phyloP scores from a whole-genome alignment of 805 yeast species.

The Candida schatavii region DNA sequence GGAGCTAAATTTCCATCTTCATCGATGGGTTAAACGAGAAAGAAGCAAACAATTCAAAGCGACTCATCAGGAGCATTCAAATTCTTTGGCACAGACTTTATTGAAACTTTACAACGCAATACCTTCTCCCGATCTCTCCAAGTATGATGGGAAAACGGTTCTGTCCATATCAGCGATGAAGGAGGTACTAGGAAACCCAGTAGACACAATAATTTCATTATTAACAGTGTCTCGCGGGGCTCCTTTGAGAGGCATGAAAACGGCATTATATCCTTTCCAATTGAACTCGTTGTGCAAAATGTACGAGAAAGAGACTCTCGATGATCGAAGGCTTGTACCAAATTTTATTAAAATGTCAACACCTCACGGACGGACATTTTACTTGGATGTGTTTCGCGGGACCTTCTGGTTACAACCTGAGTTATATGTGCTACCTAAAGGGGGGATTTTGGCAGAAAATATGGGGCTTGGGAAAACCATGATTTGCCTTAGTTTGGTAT shows the following conservation, averaged over 20 bases:
- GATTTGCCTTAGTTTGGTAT: slow-evolving; percentile 55
- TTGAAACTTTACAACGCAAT: slow-evolving; percentile 34
- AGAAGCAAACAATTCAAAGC: slow-evolving; percentile 11
- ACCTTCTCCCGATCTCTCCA: slow-evolving; percentile 23
- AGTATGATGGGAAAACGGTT: slow-evolving; percentile 7
- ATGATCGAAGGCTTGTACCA: slow-evolving; percentile 32
- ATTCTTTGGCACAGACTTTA: slow-evolving; percentile 18
- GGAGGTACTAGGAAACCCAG: slow-evolving; percentile 1
- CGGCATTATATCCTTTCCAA: slow-evolving; percentile 57
- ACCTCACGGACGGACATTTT: slow-evolving; percentile 20
- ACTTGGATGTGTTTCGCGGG: slow-evolving; percentile 33
- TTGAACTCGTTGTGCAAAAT: slow-evolving; percentile 57
- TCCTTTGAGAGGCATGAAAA: slow-evolving; percentile 41
- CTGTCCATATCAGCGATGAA: slow-evolving; percentile 12
- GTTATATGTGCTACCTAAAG: slow-evolving; percentile 47
- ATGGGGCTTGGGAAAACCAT: slow-evolving; percentile 69
- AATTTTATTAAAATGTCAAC: slow-evolving; percentile 25
- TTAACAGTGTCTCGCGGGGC: neutral
- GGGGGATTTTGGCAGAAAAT: slow-evolving; percentile 65
- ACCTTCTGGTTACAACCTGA: slow-evolving; percentile 37
- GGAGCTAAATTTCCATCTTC: slow-evolving; percentile 21
- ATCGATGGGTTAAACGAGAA: slow-evolving; percentile 27
- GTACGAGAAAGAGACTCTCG: slow-evolving; percentile 49
- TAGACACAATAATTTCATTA: neutral
- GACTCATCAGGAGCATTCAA: slow-evolving; percentile 5